Evolutionary conservation across 805 yeast genomes (phyloP).

Genomic region (Teunomyces panamensis): DNA sequence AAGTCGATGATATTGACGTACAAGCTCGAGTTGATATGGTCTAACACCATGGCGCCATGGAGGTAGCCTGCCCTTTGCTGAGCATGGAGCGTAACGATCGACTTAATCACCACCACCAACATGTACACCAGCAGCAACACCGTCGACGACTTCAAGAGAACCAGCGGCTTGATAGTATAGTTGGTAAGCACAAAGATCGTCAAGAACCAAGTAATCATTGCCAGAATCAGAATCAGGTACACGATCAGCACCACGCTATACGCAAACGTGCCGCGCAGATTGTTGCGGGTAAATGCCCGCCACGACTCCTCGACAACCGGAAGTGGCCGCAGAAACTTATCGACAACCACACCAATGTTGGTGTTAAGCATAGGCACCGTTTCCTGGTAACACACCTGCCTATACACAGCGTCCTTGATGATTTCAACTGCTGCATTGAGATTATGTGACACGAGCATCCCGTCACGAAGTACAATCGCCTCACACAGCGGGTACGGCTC

Average conservation of each 20-base stretch:
- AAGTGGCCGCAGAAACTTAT: slow-evolving; percentile 26
- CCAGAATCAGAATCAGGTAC: slow-evolving; percentile 60
- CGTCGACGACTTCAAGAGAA: slow-evolving; percentile 49
- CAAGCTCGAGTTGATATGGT: slow-evolving; percentile 39
- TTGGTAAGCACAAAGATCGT: slow-evolving; percentile 65
- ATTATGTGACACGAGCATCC: slow-evolving; percentile 31
- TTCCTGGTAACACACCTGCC: slow-evolving; percentile 30
- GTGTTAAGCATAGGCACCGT: slow-evolving; percentile 38
- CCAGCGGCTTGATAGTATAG: slow-evolving; percentile 60
- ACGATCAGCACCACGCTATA: slow-evolving; percentile 61
- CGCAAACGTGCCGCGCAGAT: slow-evolving; percentile 43
- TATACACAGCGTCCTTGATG: slow-evolving; percentile 22
- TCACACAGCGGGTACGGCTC: slow-evolving; percentile 30
- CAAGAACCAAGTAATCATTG: slow-evolving; percentile 60
- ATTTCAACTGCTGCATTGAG: slow-evolving; percentile 18
- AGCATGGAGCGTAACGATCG: slow-evolving; percentile 42
- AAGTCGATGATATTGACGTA: slow-evolving; percentile 57
- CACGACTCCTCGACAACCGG: slow-evolving; percentile 50
- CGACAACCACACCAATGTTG: slow-evolving; percentile 31
- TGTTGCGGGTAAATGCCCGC: slow-evolving; percentile 36
- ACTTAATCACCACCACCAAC: slow-evolving; percentile 44
- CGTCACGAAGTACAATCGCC: slow-evolving; percentile 27
- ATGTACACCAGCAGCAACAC: slow-evolving; percentile 55
- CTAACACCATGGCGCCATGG: slow-evolving; percentile 44
- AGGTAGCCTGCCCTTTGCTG: slow-evolving; percentile 48